Percentiles rank a stretch among this genome's conserved stretches.
phyloP scores from a whole-genome alignment of 495 filamentous ascomycete genomes.

The Amorphotheca resinae region DNA sequence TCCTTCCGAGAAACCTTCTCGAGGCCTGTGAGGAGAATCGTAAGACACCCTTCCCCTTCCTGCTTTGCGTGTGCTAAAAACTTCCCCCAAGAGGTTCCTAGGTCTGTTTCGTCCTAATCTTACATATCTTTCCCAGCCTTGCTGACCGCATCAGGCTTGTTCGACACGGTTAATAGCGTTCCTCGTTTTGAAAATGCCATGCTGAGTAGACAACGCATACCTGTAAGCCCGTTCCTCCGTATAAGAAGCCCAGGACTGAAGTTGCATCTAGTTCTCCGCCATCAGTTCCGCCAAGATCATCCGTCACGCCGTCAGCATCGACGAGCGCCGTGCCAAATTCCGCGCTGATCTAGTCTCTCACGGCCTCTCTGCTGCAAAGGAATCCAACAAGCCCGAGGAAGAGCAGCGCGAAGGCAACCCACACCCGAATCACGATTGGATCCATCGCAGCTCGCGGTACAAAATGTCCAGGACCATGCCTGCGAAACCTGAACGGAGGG shows the following conservation, averaged over 20 bases:
- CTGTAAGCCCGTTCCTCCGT: conserved; percentile 28
- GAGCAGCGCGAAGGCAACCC: background rate
- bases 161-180: conserved; percentile 56
- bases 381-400: background rate
- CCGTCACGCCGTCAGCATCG: conserved; percentile 66
- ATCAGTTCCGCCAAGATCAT: conserved; percentile 36
- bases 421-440: background rate
- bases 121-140: background rate
- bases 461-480: background rate
- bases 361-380: background rate
- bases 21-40: conserved; percentile 47
- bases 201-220: conserved; percentile 24
- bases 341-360: conserved; percentile 17
- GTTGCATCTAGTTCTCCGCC: conserved; percentile 40
- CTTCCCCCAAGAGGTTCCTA: conserved; percentile 1
- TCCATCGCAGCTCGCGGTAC: background rate
- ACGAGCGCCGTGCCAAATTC: conserved; percentile 62
- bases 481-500: background rate
- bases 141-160: conserved; percentile 37
- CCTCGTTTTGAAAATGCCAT: conserved; percentile 28
- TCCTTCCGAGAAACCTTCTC: conserved; percentile 60
- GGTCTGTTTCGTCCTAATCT: background rate
- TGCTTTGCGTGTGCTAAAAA: background rate
- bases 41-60: background rate
- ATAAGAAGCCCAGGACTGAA: conserved; percentile 30